These are phyloP conservation scores for Luffa aegyptiaca DNA, from an alignment of 306 rosid genomes.

Conservation along the genomic window DNA sequence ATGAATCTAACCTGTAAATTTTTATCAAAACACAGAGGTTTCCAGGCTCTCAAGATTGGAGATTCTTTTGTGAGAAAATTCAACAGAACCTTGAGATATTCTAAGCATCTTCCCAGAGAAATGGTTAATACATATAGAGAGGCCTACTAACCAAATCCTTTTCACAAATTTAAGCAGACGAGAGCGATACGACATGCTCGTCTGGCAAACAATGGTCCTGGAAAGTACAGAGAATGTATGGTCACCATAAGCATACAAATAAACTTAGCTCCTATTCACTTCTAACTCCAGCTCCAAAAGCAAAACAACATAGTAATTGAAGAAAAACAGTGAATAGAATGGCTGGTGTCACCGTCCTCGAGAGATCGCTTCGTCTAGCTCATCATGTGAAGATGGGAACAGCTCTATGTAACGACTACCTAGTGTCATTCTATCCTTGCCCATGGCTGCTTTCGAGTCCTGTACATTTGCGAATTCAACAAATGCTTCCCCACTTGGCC, in stretches of 20 bases:
- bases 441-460: conserved; percentile 87
- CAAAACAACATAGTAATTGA: conserved; percentile 14
- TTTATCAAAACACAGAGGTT: not conserved
- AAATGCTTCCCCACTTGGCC: conserved; percentile 92
- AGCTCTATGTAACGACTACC: conserved; percentile 86
- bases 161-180: not conserved
- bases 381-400: conserved; percentile 72
- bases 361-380: conserved; percentile 71
- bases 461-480: conserved; percentile 67
- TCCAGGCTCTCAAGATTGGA: not conserved
- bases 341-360: conserved; percentile 55
- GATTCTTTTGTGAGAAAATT: not conserved
- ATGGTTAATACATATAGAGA: not conserved
- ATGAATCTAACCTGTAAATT: not conserved
- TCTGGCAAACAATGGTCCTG: not conserved
- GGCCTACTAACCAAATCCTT: not conserved
- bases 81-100: not conserved
- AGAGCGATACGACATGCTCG: not conserved
- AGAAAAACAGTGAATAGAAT: conserved; percentile 9
- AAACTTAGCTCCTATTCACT: conserved; percentile 11
- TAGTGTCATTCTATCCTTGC: conserved; percentile 87
- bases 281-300: conserved; percentile 22
- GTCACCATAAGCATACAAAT: not conserved
- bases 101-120: not conserved
- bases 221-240: conserved; percentile 3